phyloP scores from a whole-genome alignment of 2,329 filamentous ascomycete genomes.

The Claviceps maximensis region DNA sequence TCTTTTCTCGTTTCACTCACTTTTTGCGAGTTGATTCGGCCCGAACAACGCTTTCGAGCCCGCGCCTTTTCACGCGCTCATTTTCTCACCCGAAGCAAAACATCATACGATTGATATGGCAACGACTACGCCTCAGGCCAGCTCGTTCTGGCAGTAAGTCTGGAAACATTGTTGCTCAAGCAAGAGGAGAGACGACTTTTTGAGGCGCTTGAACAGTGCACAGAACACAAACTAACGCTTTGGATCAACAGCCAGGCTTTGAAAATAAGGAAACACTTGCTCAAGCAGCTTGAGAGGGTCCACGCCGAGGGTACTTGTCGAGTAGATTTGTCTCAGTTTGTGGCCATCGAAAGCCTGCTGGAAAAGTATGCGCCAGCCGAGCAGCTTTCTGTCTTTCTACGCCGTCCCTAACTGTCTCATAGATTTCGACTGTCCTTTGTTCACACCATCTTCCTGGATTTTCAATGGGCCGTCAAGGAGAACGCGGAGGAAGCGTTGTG shows the following conservation, averaged over 20 bases:
- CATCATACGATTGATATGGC: constrained; percentile 3
- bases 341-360: constrained; percentile 29
- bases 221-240: constrained; percentile 5
- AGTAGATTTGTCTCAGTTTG: constrained; percentile 28
- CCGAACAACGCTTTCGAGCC: background rate
- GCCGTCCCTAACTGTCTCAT: background rate
- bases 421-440: constrained; percentile 57
- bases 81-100: constrained; percentile 3
- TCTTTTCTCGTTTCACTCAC: constrained; percentile 6
- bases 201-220: background rate
- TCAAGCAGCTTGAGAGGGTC: constrained; percentile 30
- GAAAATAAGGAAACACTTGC: constrained; percentile 29
- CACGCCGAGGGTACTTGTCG: constrained; percentile 22
- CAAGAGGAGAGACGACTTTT: background rate
- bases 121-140: constrained; percentile 16
- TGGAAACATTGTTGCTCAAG: background rate
- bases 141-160: constrained; percentile 27
- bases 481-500: constrained; percentile 62
- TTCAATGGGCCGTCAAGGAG: constrained; percentile 48
- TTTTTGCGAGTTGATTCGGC: background rate
- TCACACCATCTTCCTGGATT: constrained; percentile 58
- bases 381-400: background rate
- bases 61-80: background rate
- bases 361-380: constrained; percentile 20
- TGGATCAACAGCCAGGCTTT: constrained; percentile 23